Percentiles rank a stretch among this genome's conserved stretches.
phyloP scores from a whole-genome alignment of 2,329 filamentous ascomycete species.

The Orbilia oligospora region DNA sequence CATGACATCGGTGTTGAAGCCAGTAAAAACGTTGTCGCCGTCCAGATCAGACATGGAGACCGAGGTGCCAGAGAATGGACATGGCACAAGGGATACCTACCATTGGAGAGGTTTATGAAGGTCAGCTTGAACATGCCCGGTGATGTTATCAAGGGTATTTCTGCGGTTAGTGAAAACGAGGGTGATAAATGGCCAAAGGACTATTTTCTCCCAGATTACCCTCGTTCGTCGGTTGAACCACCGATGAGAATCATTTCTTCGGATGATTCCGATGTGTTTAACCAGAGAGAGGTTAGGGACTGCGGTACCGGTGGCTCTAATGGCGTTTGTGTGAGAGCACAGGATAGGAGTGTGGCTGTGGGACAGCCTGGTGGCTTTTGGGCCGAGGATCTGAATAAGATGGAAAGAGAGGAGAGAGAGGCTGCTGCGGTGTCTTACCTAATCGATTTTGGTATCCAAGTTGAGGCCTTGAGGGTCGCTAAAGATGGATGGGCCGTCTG shows the following conservation, averaged over 20 bases:
- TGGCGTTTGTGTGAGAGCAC: constrained; percentile 30
- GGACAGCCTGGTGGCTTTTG: constrained; percentile 51
- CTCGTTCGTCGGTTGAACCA: constrained; percentile 5
- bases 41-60: constrained; percentile 52
- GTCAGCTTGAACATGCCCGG: constrained; percentile 43
- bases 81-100: constrained; percentile 52
- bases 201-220: constrained; percentile 46
- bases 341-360: constrained; percentile 50
- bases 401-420: constrained; percentile 38
- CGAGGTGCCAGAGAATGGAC: constrained; percentile 41
- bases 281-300: constrained; percentile 26
- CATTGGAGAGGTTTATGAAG: constrained; percentile 39
- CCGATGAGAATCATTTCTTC: constrained; percentile 47
- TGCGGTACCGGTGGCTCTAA: constrained; percentile 14
- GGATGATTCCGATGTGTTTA: constrained; percentile 50
- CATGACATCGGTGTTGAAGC: constrained; percentile 24
- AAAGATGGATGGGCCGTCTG: constrained; percentile 56
- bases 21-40: constrained; percentile 43
- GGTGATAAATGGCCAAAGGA: constrained; percentile 39
- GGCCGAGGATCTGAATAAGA: constrained; percentile 49
- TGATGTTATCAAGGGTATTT: constrained; percentile 16
- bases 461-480: constrained; percentile 34
- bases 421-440: constrained; percentile 50
- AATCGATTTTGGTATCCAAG: constrained; percentile 43
- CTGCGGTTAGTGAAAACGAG: not conserved